These are phyloP conservation scores for Hypomyces perniciosus DNA, from an alignment of 2,329 filamentous ascomycete species.

Conservation along the genomic window DNA sequence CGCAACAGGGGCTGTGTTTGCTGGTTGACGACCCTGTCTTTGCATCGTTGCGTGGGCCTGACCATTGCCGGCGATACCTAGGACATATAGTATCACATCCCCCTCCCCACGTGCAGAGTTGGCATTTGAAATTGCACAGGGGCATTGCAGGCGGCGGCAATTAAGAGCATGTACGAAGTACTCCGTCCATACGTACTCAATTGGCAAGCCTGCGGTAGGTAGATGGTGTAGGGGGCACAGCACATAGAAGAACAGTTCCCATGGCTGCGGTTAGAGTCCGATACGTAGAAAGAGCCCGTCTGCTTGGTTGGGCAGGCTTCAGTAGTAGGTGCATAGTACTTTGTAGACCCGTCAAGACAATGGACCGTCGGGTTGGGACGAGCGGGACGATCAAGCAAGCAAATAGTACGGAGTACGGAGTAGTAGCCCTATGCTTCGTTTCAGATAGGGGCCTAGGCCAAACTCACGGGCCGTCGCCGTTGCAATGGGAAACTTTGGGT, in stretches of 20 bases:
- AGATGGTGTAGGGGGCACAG: too few species aligned
- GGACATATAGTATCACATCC: too few species aligned
- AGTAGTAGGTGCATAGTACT: too few species aligned
- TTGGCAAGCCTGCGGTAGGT: too few species aligned
- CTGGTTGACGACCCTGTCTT: neutral
- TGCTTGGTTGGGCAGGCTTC: too few species aligned
- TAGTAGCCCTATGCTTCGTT: constrained; percentile 5
- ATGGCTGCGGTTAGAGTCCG: too few species aligned
- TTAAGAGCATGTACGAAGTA: neutral
- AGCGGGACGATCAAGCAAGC: constrained; percentile 24
- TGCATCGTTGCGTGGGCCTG: neutral
- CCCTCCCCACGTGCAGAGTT: constrained; percentile 2
- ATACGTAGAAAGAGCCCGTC: too few species aligned
- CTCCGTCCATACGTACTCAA: too few species aligned
- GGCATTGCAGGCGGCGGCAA: constrained; percentile 2
- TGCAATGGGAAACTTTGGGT: constrained; percentile 2
- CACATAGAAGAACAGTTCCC: too few species aligned
- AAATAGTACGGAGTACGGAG: neutral
- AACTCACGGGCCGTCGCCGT: constrained; percentile 11
- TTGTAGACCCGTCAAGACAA: too few species aligned
- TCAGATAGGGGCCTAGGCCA: constrained; percentile 13
- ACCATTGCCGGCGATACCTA: neutral
- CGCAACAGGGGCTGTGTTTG: neutral
- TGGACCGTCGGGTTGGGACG: neutral
- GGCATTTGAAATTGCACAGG: constrained; percentile 8